phyloP scores from a whole-genome alignment of 2,329 filamentous ascomycete genomes.

The Elsinoe batatas region DNA sequence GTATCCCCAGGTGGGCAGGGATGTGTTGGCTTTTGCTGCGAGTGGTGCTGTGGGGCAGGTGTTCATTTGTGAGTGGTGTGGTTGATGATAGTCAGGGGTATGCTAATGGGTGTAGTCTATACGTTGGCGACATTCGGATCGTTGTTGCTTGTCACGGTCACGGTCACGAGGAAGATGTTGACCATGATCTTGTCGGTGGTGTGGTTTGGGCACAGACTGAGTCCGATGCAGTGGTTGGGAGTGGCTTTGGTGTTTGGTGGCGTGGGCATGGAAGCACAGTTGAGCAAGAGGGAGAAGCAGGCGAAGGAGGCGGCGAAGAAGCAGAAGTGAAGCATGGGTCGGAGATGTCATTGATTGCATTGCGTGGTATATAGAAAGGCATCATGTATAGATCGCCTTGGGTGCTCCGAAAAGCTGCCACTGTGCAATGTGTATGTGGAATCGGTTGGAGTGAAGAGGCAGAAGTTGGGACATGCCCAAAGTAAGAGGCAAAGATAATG shows the following conservation, averaged over 20 bases:
- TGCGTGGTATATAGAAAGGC: not conserved
- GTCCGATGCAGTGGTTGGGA: constrained; percentile 84
- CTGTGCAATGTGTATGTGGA: no score
- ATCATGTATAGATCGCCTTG: not conserved
- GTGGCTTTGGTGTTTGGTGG: constrained; percentile 90
- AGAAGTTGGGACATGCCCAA: no score
- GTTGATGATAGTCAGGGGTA: not conserved
- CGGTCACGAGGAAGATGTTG: constrained; percentile 96
- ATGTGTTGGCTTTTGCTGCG: constrained; percentile 79
- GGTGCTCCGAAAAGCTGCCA: not conserved
- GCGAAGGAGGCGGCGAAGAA: constrained; percentile 60
- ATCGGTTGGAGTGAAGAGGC: no score
- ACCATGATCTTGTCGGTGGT: constrained; percentile 96
- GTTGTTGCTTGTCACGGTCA: constrained; percentile 87
- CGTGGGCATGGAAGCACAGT: constrained; percentile 79
- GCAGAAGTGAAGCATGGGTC: constrained; percentile 9
- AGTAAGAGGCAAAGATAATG: no score
- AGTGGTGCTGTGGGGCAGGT: constrained; percentile 91
- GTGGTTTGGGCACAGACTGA: constrained; percentile 83
- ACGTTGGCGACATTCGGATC: constrained; percentile 88
- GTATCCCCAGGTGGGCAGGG: constrained; percentile 73
- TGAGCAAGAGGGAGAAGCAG: constrained; percentile 73
- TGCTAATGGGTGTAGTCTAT: constrained; percentile 46
- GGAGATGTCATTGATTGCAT: not conserved
- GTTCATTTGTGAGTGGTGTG: constrained; percentile 58